A percentile compares a stretch with the other conserved stretches of the same genome.
Conservation (phyloP, 2,329 filamentous ascomycete species). For the Fusarium keratoplasticum region DNA sequence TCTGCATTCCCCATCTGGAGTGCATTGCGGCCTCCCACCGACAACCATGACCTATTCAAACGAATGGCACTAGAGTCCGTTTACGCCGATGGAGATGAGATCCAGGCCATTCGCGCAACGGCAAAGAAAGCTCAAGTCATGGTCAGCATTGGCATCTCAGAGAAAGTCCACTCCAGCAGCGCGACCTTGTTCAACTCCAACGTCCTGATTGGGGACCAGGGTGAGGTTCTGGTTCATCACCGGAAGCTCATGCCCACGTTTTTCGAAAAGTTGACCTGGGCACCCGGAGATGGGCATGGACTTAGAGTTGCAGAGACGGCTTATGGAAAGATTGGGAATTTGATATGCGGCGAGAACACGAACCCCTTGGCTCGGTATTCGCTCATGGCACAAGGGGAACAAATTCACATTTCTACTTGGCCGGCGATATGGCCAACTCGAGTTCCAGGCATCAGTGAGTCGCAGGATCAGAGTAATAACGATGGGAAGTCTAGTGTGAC, state of each 20-base stretch:
- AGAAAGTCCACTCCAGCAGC: conserved; percentile 56
- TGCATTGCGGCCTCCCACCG: conserved; percentile 57
- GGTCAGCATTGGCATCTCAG: conserved; percentile 63
- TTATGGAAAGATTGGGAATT: conserved; percentile 59
- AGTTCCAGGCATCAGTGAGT: neutral
- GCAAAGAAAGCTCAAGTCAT: conserved; percentile 53
- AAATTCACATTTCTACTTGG: conserved; percentile 67
- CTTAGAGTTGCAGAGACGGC: conserved; percentile 58
- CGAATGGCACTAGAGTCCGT: conserved; percentile 58
- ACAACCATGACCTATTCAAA: conserved; percentile 63
- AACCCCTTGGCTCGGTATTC: conserved; percentile 65
- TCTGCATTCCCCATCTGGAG: conserved; percentile 66
- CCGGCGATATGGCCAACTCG: conserved; percentile 66
- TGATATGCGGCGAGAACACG: conserved; percentile 70
- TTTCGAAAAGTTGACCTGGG: conserved; percentile 68
- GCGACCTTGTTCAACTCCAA: conserved; percentile 65
- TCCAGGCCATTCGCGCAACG: conserved; percentile 52
- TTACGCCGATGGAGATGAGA: conserved; percentile 59
- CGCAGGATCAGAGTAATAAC: neutral
- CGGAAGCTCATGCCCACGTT: conserved; percentile 67
- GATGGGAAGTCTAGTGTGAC: fast-evolving
- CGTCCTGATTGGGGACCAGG: conserved; percentile 57
- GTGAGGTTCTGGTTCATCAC: conserved; percentile 62
- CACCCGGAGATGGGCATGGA: conserved; percentile 62
- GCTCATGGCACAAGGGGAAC: conserved; percentile 66